Evolutionary conservation across 495 filamentous ascomycete genomes (phyloP).

Genomic region (Aspergillus carlsbadensis): DNA sequence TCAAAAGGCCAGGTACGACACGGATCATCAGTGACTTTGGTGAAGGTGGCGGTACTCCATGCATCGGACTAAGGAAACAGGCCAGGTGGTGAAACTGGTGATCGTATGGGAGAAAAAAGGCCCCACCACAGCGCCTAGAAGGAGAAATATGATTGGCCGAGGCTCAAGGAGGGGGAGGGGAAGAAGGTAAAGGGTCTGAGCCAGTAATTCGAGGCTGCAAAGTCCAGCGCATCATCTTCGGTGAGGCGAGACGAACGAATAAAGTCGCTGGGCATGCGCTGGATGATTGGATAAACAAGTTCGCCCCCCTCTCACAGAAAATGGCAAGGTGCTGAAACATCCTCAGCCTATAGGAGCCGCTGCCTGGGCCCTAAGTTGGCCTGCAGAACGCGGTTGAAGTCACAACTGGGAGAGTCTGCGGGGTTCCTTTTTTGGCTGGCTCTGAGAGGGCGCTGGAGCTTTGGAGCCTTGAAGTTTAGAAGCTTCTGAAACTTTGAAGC

Average conservation of each 20-base stretch:
- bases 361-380: not conserved
- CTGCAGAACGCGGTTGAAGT: constrained; percentile 11
- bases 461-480: no score
- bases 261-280: not conserved
- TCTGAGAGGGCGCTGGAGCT: no score
- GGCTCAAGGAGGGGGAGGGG: constrained; percentile 6
- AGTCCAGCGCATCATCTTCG: constrained; percentile 19
- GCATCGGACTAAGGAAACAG: constrained; percentile 10
- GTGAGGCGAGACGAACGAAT: constrained; percentile 19
- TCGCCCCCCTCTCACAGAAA: constrained; percentile 11
- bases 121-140: constrained; percentile 8
- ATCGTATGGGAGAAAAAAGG: not conserved
- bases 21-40: constrained; percentile 3
- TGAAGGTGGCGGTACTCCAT: constrained; percentile 10
- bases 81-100: constrained; percentile 3
- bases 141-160: not conserved
- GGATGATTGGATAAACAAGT: constrained; percentile 14
- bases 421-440: constrained; percentile 8
- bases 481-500: not conserved
- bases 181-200: constrained; percentile 6
- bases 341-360: constrained; percentile 6
- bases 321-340: not conserved
- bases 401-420: constrained; percentile 10
- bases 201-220: constrained; percentile 20
- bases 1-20: constrained; percentile 8